Conservation (phyloP, 129 eudicot species). For the Heracleum sosnowskyi region DNA sequence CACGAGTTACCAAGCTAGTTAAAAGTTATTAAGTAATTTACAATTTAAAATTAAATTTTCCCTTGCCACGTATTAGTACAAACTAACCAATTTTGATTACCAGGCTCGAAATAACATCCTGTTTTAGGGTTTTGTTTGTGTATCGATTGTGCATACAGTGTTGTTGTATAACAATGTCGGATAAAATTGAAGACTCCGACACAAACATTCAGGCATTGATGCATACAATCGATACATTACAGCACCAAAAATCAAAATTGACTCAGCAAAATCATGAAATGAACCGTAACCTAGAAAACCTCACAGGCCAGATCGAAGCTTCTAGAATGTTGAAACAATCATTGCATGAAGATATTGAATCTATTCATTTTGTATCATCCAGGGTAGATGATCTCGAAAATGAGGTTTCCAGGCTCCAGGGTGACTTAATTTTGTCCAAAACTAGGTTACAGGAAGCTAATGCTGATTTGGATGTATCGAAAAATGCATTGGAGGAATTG, state of each 20-base stretch:
- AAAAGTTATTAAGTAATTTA: no score
- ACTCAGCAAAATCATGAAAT: constrained; percentile 22
- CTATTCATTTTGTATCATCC: constrained; percentile 39
- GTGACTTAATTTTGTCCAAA: constrained; percentile 37
- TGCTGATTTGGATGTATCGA: constrained; percentile 31
- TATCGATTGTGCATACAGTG: neutral
- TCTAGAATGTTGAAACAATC: constrained; percentile 25
- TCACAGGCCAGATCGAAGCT: constrained; percentile 26
- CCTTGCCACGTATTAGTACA: neutral
- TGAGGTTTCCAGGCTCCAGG: constrained; percentile 54
- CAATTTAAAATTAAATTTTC: no score
- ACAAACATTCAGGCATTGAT: constrained; percentile 18
- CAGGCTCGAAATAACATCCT: neutral
- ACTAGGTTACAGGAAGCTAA: constrained; percentile 30
- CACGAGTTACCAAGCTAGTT: no score
- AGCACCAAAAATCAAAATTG: constrained; percentile 30
- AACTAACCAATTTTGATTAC: neutral
- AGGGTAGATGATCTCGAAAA: constrained; percentile 55
- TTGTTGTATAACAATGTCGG: neutral
- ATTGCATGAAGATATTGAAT: constrained; percentile 21
- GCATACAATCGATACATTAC: constrained; percentile 27
- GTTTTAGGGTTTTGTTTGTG: neutral
- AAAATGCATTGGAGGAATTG: constrained; percentile 28
- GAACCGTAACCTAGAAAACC: constrained; percentile 23
- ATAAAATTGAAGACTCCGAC: constrained; percentile 20